Evolutionary conservation across 129 eudicot genomes (phyloP), one percentile per base, ranked within the genome.

Genomic region (Glebionis coronaria): DNA sequence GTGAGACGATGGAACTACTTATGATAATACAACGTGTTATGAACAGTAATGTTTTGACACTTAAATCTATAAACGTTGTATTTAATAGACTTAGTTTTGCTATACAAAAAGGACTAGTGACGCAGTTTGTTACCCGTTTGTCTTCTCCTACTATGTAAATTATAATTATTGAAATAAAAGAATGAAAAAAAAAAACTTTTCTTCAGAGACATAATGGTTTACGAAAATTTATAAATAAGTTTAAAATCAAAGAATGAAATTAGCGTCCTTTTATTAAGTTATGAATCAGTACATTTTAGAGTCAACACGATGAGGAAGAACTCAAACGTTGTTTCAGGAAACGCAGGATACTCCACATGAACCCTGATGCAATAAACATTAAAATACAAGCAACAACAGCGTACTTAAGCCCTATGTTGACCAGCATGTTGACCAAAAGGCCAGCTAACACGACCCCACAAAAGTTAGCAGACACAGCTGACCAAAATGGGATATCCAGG

Each of bases 261-360:
- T 60, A 53, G 78, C 23, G 18, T 44, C 58, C 16, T 19, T 49
- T 52, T 54, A 61, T 35, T 35, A 21, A 25, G 42, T 70, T 16
- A 74, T 56, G 49, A 14, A 57, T 64, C 52, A 42, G 5, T 20
- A 80, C 23, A 42, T 21, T 21, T 2, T 44, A 15, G n/a, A 23
- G 54, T 64, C 56, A 63, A 13, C 65, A 3, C 4, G 56, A 51
- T 4, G 56, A 18, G 9, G 81, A 63, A 49, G 84, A 42, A 55
- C 70, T 73, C 29, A 92, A 19, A 40, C 83, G 78, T 56, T 75
- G 83, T 57, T 78, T 86, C 14, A 92, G 29, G 63, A 62, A 65
- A 21, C 98, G 90, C 56, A 88, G 96, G 18, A 82, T 49, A 46
- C 86, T 88, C 98, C 98, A 92, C 98, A 92, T 92, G 81, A 88